These are phyloP conservation scores for Glycyrrhiza uralensis DNA, from an alignment of 306 rosid genomes.

Conservation along the genomic window DNA sequence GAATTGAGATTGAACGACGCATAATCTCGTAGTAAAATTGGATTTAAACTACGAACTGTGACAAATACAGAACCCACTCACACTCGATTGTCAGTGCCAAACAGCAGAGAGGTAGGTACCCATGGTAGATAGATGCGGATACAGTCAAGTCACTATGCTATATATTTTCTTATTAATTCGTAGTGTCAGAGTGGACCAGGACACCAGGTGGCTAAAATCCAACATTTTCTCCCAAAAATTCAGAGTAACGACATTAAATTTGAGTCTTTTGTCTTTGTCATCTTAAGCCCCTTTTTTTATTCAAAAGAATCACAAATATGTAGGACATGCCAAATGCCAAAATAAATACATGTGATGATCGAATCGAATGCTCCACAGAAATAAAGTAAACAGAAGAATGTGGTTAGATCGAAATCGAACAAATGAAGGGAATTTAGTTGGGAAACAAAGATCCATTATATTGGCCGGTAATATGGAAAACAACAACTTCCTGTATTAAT, in stretches of 20 bases:
- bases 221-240: not conserved
- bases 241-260: not conserved
- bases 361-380: not conserved
- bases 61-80: not conserved
- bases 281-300: not conserved
- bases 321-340: not conserved
- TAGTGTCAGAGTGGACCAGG: not conserved
- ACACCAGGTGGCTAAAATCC: not conserved
- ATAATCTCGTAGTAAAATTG: no score
- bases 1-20: no score
- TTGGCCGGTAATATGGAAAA: constrained; percentile 23
- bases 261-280: not conserved
- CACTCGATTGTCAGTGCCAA: not conserved
- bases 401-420: constrained; percentile 18
- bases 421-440: constrained; percentile 2
- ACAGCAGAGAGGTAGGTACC: not conserved
- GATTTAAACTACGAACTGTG: no score
- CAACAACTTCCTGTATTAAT: not conserved
- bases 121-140: constrained; percentile 15
- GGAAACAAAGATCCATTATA: constrained; percentile 34
- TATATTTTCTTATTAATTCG: not conserved
- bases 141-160: constrained; percentile 13
- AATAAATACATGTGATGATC: not conserved
- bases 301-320: not conserved
- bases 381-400: constrained; percentile 5